A percentile compares a stretch with the other conserved stretches of the same genome.
Evolutionary conservation across 306 rosid species (phyloP).

Genomic region (Prunus dulcis): DNA sequence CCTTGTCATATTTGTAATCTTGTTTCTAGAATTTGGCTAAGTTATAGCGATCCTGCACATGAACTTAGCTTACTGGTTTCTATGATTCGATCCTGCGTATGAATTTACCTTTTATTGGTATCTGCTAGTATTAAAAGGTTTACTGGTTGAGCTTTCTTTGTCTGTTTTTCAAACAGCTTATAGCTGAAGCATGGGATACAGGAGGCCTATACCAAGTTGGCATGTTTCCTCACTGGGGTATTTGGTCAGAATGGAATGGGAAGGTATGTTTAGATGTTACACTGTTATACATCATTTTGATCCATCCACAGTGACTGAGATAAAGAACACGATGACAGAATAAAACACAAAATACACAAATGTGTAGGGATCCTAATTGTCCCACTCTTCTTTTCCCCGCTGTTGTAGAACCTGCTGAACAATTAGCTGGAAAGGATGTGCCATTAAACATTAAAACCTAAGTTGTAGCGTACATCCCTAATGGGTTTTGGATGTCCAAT

Average conservation of each 20-base stretch:
- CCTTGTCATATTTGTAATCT: not conserved
- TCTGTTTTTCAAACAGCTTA: constrained; percentile 53
- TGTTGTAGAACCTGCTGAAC: not conserved
- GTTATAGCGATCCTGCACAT: not conserved
- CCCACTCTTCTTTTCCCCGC: not conserved
- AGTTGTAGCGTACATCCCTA: not conserved
- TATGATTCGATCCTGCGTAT: not conserved
- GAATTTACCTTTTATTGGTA: not conserved
- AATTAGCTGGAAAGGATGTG: not conserved
- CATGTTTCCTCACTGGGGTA: constrained; percentile 90
- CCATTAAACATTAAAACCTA: not conserved
- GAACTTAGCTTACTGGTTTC: not conserved
- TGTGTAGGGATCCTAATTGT: not conserved
- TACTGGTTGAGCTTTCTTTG: constrained; percentile 16
- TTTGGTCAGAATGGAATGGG: constrained; percentile 99
- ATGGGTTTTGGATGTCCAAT: not conserved
- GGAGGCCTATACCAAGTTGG: constrained; percentile 99
- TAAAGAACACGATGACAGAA: not conserved
- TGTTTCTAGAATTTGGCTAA: not conserved
- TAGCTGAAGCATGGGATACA: constrained; percentile 99
- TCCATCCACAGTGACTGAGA: not conserved
- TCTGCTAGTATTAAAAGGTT: not conserved
- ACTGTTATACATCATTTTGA: constrained; percentile 17
- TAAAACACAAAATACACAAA: not conserved
- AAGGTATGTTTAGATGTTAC: constrained; percentile 57